Percentiles rank a stretch among this genome's conserved stretches.
These are phyloP conservation scores for Flaveria linearis DNA, from an alignment of 129 eudicot species.

Conservation along the genomic window DNA sequence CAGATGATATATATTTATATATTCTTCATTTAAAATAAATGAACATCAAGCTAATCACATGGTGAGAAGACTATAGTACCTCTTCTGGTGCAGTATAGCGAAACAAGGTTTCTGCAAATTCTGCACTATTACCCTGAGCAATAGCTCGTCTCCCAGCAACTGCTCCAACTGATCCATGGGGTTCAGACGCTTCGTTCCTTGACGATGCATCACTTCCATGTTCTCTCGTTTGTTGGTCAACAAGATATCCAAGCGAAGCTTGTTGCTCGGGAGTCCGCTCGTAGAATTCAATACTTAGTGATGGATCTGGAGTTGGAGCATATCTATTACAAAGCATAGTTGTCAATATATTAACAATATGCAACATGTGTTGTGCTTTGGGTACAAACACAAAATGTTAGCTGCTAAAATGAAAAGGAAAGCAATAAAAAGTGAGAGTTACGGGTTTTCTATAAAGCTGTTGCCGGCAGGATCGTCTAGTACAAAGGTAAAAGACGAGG, in stretches of 20 bases:
- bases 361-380: neutral
- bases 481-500: conserved; percentile 66
- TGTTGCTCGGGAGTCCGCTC: conserved; percentile 83
- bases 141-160: conserved; percentile 86
- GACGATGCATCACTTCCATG: conserved; percentile 35
- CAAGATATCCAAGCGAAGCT: conserved; percentile 75
- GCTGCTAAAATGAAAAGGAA: conserved; percentile 8
- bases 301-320: conserved; percentile 85
- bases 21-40: neutral
- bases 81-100: conserved; percentile 96
- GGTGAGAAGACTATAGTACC: conserved; percentile 42
- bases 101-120: conserved; percentile 74
- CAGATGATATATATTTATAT: neutral
- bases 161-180: conserved; percentile 97
- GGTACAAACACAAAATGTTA: neutral
- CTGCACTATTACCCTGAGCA: conserved; percentile 78
- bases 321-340: conserved; percentile 39
- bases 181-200: conserved; percentile 39
- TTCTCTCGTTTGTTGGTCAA: conserved; percentile 51
- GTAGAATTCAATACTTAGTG: conserved; percentile 65
- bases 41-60: neutral
- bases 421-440: conserved; percentile 28
- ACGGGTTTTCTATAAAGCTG: conserved; percentile 95
- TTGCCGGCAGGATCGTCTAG: conserved; percentile 97
- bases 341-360: neutral